Conservation (phyloP, 352 stramenopile species). For the Phytophthora brassicae region DNA sequence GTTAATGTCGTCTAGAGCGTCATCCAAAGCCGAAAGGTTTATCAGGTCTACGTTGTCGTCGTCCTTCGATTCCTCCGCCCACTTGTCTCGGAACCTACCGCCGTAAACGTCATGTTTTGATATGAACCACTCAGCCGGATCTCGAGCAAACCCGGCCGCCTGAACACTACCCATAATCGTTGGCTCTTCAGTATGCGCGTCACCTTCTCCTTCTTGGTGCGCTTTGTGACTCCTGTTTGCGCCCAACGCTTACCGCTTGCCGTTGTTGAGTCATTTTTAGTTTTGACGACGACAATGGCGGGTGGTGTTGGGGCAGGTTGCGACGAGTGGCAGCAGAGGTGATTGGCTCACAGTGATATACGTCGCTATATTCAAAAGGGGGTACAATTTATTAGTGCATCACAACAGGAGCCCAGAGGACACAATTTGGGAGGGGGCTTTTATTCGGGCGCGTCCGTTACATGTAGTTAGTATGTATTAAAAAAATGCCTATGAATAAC, state of each 20-base stretch:
- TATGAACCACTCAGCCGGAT: too few species aligned
- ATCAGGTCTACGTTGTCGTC: too few species aligned
- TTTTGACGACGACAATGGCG: neutral
- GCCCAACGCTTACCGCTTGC: constrained; percentile 5
- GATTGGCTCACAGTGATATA: neutral
- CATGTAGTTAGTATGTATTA: too few species aligned
- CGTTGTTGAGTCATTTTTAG: neutral
- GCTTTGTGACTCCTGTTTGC: constrained; percentile 12
- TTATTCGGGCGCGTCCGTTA: neutral
- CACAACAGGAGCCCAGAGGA: neutral
- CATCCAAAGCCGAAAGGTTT: too few species aligned
- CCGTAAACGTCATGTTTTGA: too few species aligned
- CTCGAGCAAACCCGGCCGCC: neutral
- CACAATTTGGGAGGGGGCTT: neutral
- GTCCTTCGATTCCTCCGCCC: too few species aligned
- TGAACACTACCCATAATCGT: neutral
- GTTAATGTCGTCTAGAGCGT: too few species aligned
- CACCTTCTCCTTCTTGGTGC: neutral
- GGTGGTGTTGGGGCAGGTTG: neutral
- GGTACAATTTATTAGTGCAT: neutral
- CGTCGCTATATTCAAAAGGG: neutral
- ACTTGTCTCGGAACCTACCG: too few species aligned
- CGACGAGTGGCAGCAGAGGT: neutral
- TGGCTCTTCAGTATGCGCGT: neutral
- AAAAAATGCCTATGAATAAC: neutral